phyloP scores from a whole-genome alignment of 1,284 basidiomycete species.

The Cryptococcus sp. region DNA sequence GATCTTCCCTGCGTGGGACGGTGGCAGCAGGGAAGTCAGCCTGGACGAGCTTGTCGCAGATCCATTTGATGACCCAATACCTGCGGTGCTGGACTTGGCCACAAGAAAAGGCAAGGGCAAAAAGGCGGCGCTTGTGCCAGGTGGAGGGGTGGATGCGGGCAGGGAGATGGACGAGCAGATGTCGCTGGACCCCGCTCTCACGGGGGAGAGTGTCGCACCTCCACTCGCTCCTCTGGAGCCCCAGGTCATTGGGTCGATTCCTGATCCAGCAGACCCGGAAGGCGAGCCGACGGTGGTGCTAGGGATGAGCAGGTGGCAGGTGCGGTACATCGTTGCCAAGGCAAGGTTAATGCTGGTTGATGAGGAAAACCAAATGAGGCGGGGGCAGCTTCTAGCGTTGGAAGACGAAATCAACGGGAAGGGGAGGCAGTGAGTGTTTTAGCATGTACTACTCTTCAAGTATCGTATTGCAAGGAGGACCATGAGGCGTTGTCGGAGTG shows the following conservation, averaged over 20 bases:
- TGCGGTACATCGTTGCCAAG: conserved; percentile 44
- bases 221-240: not conserved
- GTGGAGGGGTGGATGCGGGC: no score
- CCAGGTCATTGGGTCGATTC: not conserved
- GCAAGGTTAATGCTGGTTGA: conserved; percentile 47
- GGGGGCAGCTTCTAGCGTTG: conserved; percentile 22
- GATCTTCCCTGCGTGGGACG: not conserved
- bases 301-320: conserved; percentile 34
- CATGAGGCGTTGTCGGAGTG: no score
- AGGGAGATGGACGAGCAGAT: not conserved
- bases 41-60: not conserved
- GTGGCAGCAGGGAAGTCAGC: not conserved
- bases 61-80: not conserved
- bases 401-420: not conserved
- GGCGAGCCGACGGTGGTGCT: conserved; percentile 24
- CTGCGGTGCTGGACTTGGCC: not conserved
- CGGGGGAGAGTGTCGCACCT: not conserved
- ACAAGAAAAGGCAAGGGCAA: not conserved
- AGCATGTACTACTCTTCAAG: no score
- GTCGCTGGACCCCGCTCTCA: not conserved
- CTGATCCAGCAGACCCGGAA: not conserved
- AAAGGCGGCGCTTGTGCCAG: not conserved
- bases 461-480: no score
- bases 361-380: conserved; percentile 45
- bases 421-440: not conserved